These are phyloP conservation scores for Endotrypanum monterogeii DNA, from an alignment of 208 protist genomes.

Conservation along the genomic window DNA sequence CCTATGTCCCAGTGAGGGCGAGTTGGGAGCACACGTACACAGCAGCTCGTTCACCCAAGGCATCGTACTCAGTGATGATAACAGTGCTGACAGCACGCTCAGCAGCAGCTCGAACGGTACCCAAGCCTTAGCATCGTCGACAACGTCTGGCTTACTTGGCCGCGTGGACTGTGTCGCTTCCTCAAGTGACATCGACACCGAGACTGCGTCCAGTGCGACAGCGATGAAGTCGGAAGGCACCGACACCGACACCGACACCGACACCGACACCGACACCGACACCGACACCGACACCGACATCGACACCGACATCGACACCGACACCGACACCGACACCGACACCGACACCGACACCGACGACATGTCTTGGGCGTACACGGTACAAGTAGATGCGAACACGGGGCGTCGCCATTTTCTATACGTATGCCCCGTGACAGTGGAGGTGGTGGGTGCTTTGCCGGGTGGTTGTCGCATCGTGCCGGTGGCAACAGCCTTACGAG, in stretches of 20 bases:
- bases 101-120: neutral
- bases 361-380: constrained; percentile 34
- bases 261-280: no score
- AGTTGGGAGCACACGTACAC: neutral
- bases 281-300: no score
- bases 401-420: constrained; percentile 43
- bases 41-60: neutral
- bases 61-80: neutral
- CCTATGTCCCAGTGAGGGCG: neutral
- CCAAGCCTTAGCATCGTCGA: neutral
- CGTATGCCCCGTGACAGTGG: constrained; percentile 40
- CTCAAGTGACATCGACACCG: neutral
- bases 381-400: constrained; percentile 33
- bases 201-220: neutral
- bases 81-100: neutral
- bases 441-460: constrained; percentile 32
- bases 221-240: neutral
- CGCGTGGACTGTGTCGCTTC: neutral
- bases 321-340: neutral
- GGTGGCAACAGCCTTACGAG: neutral
- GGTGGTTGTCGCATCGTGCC: constrained; percentile 13
- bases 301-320: no score
- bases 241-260: constrained; percentile 26
- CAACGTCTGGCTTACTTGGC: neutral
- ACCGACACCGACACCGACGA: constrained; percentile 19